These are phyloP conservation scores for Mycena rosella DNA, from an alignment of 768 basidiomycete species.

Conservation along the genomic window DNA sequence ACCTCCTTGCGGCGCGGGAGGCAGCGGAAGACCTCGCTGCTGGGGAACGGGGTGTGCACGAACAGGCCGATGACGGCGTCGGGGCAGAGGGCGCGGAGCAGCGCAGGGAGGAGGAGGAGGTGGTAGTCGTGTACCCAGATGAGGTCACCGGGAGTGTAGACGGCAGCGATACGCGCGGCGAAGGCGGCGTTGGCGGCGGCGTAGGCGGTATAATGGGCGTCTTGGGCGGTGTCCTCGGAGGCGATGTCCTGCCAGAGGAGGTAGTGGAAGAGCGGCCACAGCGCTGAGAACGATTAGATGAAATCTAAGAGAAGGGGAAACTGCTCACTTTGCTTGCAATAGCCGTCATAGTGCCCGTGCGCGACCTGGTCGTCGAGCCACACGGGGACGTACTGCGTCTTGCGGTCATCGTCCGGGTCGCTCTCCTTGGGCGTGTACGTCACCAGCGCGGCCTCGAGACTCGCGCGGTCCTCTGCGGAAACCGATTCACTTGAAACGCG, in stretches of 20 bases:
- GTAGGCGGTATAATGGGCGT: conserved; percentile 86
- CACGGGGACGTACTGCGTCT: conserved; percentile 86
- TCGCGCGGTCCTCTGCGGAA: conserved; percentile 70
- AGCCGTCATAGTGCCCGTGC: conserved; percentile 96
- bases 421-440: conserved; percentile 72
- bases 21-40: conserved; percentile 95
- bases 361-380: conserved; percentile 93
- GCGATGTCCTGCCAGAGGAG: conserved; percentile 98
- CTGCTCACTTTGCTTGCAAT: conserved; percentile 93
- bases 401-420: conserved; percentile 66
- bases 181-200: conserved; percentile 88
- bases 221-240: conserved; percentile 88
- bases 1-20: conserved; percentile 93
- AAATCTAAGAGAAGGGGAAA: conserved; percentile 6
- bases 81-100: conserved; percentile 79
- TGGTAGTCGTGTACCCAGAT: conserved; percentile 98
- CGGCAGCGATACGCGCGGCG: conserved; percentile 56
- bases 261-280: conserved; percentile 99
- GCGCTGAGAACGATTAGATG: conserved; percentile 59
- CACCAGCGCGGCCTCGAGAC: conserved; percentile 74
- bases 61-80: conserved; percentile 89
- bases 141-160: conserved; percentile 74
- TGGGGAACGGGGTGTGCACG: conserved; percentile 98
- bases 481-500: conserved; percentile 66
- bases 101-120: conserved; percentile 88